Base-by-base conservation (phyloP, 75 land plant species). In the Pinus albicaulis region DNA sequence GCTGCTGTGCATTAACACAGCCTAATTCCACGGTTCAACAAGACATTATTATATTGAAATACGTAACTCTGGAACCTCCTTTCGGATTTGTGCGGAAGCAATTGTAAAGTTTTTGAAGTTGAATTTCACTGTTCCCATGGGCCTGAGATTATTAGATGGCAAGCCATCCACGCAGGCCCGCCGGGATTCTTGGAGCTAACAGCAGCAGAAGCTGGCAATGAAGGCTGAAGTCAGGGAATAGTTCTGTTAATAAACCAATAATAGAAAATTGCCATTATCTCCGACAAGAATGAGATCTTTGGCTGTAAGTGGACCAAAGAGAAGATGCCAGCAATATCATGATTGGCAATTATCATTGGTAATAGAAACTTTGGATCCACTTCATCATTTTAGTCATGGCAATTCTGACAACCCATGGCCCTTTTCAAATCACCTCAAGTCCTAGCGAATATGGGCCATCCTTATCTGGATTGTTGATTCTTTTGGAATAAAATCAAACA, bases 321-420 rank as follows among this genome's bases (percentile, higher is more conserved):
- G 82, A 88, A 15, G 80, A 87, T 76, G 91, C 76, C 55, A 86
- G 81, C 3, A 61, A 17, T 23, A 79, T 86, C 13, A 90, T 95
- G 95, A 88, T 90, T 34, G 98, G 95, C 5, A 89, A 95, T 57
- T 95, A 95, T 80, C 91, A n/a, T 85, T 82, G 98, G 98, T 94
- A 76, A 17, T 31, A 31, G 19, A 14, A 57, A 57, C 59, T 31
- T 19, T 19, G 3, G 31, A 31, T n/a, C n/a, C n/a, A n/a, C n/a
- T n/a, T n/a, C n/a, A n/a, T n/a, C n/a, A n/a, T 31, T 31, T 31
- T 31, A 31, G 31, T 31, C 31, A 31, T 31, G 31, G 31, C 31
- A 31, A 31, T 31, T 31, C 31, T 31, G 31, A 31, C 31, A 31
- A 31, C 31, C 31, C 31, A 31, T 31, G 31, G 31, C 31, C 31